phyloP scores from a whole-genome alignment of 495 filamentous ascomycete species.

The Trichoderma gamsii region DNA sequence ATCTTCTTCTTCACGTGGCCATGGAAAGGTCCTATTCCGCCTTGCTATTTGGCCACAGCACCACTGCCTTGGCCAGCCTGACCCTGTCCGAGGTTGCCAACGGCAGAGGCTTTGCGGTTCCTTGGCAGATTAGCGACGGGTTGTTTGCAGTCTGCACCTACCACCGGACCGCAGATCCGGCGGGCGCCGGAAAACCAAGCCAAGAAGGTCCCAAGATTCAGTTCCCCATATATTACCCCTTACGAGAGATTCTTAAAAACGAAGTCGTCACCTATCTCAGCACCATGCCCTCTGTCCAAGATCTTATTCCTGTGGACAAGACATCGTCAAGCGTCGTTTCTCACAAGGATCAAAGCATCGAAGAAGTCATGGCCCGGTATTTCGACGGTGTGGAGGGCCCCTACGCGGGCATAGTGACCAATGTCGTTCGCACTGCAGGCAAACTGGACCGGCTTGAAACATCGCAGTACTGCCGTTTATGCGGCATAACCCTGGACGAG shows the following conservation, averaged over 20 bases:
- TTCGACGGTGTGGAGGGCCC: conserved; percentile 80
- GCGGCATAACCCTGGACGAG: conserved; percentile 44
- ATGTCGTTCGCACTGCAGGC: conserved; percentile 81
- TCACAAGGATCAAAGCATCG: conserved; percentile 76
- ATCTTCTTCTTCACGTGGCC: conserved; percentile 62
- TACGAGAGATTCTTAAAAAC: conserved; percentile 75
- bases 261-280: conserved; percentile 63
- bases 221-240: conserved; percentile 27
- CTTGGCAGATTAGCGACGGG: conserved; percentile 75
- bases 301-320: conserved; percentile 16
- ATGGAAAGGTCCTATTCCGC: conserved; percentile 52
- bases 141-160: conserved; percentile 50
- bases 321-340: conserved; percentile 40
- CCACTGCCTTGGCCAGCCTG: conserved; percentile 79
- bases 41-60: conserved; percentile 78
- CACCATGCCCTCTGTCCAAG: conserved; percentile 33
- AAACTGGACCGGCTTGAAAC: conserved; percentile 51
- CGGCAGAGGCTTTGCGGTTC: conserved; percentile 75
- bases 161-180: conserved; percentile 19
- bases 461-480: conserved; percentile 40
- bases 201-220: not conserved
- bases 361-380: conserved; percentile 82
- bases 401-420: conserved; percentile 88
- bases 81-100: conserved; percentile 85
- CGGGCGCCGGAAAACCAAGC: not conserved